Percentiles rank a stretch among this genome's conserved stretches.
These are phyloP conservation scores for Penicillium cosmopolitanum DNA, from an alignment of 495 filamentous ascomycete genomes.

Conservation along the genomic window DNA sequence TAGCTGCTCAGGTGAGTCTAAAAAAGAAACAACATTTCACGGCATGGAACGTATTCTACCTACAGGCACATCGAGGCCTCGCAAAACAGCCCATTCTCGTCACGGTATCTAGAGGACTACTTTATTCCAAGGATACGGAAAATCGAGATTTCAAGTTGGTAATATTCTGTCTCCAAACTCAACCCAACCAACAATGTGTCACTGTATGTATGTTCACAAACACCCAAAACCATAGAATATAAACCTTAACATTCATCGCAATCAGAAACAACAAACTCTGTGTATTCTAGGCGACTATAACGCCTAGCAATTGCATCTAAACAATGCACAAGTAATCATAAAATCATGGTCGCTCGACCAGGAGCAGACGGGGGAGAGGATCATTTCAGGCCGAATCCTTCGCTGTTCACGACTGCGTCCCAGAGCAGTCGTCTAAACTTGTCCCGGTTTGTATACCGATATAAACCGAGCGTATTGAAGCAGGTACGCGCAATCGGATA, in stretches of 20 bases:
- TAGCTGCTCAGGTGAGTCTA: no score
- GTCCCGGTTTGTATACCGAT: constrained; percentile 66
- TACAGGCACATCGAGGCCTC: background rate
- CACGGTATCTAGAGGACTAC: background rate
- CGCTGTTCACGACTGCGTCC: constrained; percentile 85
- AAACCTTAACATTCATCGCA: background rate
- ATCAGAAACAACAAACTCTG: background rate
- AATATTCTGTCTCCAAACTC: background rate
- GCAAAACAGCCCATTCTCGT: no score
- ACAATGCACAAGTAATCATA: constrained; percentile 6
- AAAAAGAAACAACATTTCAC: no score
- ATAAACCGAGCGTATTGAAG: constrained; percentile 83
- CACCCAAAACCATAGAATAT: background rate
- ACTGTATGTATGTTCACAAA: background rate
- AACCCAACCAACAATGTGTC: background rate
- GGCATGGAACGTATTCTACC: no score
- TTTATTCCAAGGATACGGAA: background rate
- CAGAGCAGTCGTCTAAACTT: constrained; percentile 76
- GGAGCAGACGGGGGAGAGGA: constrained; percentile 12
- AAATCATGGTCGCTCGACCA: constrained; percentile 9
- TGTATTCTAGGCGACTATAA: background rate
- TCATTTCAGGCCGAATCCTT: constrained; percentile 92
- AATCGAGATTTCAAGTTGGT: background rate
- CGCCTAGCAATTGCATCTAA: background rate
- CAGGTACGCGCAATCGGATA: constrained; percentile 91